These are phyloP conservation scores for Candida krabiensis DNA, from an alignment of 805 yeast genomes.

Conservation along the genomic window DNA sequence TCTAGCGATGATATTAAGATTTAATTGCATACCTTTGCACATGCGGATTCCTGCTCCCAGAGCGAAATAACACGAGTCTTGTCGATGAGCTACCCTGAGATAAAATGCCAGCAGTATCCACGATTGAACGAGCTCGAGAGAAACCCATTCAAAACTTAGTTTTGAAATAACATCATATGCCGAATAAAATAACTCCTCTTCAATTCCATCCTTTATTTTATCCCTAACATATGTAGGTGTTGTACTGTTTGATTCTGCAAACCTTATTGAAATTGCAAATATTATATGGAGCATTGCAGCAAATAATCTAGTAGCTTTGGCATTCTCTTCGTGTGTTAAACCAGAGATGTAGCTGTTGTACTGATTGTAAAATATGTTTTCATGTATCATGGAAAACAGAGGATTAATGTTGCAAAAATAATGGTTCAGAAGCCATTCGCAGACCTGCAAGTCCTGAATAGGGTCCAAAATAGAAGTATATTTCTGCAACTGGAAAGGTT, in stretches of 20 bases:
- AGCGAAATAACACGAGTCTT: no score
- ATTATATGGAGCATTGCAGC: slow-evolving; percentile 51
- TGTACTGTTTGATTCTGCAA: slow-evolving; percentile 39
- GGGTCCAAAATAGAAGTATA: no score
- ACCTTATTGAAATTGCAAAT: slow-evolving; percentile 51
- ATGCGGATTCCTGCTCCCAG: background rate
- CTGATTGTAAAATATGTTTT: slow-evolving; percentile 1
- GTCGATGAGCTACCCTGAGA: slow-evolving; percentile 38
- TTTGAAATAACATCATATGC: slow-evolving; percentile 38
- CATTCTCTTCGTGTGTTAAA: no score
- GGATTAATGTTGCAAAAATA: slow-evolving; percentile 5
- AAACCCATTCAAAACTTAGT: slow-evolving; percentile 51
- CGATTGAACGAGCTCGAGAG: slow-evolving; percentile 49
- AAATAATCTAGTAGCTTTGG: slow-evolving; percentile 43
- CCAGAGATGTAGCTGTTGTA: slow-evolving; percentile 1
- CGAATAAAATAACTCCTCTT: slow-evolving; percentile 43
- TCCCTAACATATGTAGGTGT: no score
- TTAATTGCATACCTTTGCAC: slow-evolving; percentile 1
- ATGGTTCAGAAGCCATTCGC: slow-evolving; percentile 2
- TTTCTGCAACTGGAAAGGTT: background rate
- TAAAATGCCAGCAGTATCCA: slow-evolving; percentile 49
- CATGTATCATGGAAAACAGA: slow-evolving; percentile 5
- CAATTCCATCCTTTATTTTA: no score
- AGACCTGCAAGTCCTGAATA: no score
- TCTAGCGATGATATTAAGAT: background rate